Evolutionary conservation across 1,139 yeast genomes (phyloP).

Genomic region (Meyerozyma carpophila): DNA sequence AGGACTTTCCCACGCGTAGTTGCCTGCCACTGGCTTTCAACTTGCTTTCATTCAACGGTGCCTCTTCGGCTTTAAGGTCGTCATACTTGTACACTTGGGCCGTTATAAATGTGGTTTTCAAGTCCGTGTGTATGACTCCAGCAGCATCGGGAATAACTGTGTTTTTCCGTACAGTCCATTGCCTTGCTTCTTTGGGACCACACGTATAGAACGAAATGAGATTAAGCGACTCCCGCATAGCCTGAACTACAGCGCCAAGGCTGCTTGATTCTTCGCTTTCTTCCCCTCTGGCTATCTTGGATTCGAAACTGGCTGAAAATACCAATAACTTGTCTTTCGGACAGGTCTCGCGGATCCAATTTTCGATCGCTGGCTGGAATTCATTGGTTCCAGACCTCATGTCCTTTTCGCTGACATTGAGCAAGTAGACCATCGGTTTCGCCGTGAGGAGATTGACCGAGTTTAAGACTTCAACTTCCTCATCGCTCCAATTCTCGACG

Average conservation of each 20-base stretch:
- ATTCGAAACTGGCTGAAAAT: slow-evolving; percentile 59
- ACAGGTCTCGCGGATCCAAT: slow-evolving; percentile 52
- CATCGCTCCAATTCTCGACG: slow-evolving; percentile 42
- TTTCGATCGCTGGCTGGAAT: slow-evolving; percentile 34
- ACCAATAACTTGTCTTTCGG: slow-evolving; percentile 51
- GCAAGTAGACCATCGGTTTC: slow-evolving; percentile 59
- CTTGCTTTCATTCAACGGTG: slow-evolving; percentile 38
- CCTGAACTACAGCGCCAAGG: slow-evolving; percentile 42
- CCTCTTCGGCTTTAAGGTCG: slow-evolving; percentile 43
- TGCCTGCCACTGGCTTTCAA: slow-evolving; percentile 2
- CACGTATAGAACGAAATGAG: slow-evolving; percentile 87
- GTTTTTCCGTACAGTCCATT: slow-evolving; percentile 83
- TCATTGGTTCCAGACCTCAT: slow-evolving; percentile 41
- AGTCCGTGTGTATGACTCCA: slow-evolving; percentile 86
- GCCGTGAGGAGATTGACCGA: slow-evolving; percentile 61
- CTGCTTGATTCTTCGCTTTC: slow-evolving; percentile 21
- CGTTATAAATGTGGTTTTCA: slow-evolving; percentile 75
- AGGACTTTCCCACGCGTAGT: slow-evolving; percentile 60
- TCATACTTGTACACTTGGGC: slow-evolving; percentile 85
- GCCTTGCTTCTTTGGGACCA: slow-evolving; percentile 85
- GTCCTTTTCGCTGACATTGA: slow-evolving; percentile 58
- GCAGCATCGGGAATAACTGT: slow-evolving; percentile 90
- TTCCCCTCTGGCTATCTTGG: slow-evolving; percentile 19
- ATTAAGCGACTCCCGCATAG: slow-evolving; percentile 64
- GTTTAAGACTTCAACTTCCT: slow-evolving; percentile 55